Conservation (phyloP, 2,329 filamentous ascomycete species). For the Thermoascus crustaceus region DNA sequence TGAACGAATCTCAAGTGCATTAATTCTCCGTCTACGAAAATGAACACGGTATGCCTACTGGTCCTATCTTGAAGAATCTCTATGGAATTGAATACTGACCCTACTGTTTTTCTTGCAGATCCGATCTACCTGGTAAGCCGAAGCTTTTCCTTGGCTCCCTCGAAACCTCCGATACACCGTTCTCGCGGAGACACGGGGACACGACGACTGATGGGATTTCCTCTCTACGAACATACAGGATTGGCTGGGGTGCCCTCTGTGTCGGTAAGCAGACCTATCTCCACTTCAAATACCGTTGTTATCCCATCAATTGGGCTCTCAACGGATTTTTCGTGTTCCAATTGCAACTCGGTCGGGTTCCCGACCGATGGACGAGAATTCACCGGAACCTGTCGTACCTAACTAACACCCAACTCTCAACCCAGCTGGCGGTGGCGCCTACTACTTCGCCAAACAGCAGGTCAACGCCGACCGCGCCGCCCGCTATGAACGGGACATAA, state of each 20-base stretch:
- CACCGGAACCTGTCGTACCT: neutral
- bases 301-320: slow-evolving; percentile 1
- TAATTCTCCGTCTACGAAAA: slow-evolving; percentile 14
- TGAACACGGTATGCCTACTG: slow-evolving; percentile 52
- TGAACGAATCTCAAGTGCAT: neutral
- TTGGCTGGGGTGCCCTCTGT: slow-evolving; percentile 87
- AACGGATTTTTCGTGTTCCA: no score
- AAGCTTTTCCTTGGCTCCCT: no score
- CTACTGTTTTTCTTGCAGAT: slow-evolving; percentile 32
- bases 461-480: slow-evolving; percentile 83
- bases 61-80: no score
- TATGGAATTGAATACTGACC: slow-evolving; percentile 3
- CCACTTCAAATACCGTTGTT: neutral
- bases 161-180: neutral
- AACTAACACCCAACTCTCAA: slow-evolving; percentile 9
- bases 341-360: neutral
- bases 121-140: slow-evolving; percentile 49
- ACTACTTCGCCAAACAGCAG: slow-evolving; percentile 89
- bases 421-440: slow-evolving; percentile 77
- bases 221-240: slow-evolving; percentile 48
- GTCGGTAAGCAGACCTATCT: slow-evolving; percentile 55
- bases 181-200: slow-evolving; percentile 2
- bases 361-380: neutral
- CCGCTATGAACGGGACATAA: slow-evolving; percentile 63
- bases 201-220: slow-evolving; percentile 11